Evolutionary conservation across 768 basidiomycete genomes (phyloP).

Genomic region (Gloeostereum incarnatum): DNA sequence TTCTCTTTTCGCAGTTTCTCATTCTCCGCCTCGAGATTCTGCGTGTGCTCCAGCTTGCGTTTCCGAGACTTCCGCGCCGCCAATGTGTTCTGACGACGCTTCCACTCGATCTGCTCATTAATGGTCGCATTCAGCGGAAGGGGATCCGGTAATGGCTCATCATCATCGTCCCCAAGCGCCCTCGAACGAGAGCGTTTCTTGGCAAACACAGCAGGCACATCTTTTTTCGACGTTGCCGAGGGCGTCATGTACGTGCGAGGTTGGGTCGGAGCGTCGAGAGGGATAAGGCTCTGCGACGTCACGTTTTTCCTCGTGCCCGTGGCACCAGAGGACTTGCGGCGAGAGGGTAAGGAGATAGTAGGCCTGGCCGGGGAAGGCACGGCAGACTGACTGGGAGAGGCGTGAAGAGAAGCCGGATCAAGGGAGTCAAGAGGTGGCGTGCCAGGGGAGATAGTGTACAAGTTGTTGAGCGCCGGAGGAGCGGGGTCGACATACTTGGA

Average conservation of each 20-base stretch:
- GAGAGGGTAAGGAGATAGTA: constrained; percentile 10
- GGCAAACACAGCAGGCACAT: constrained; percentile 63
- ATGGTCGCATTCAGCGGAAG: constrained; percentile 37
- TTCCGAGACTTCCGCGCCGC: constrained; percentile 75
- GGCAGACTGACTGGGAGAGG: constrained; percentile 20
- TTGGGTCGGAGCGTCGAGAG: constrained; percentile 75
- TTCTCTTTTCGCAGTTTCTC: constrained; percentile 45
- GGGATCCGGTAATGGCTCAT: constrained; percentile 37
- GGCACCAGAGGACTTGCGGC: constrained; percentile 20
- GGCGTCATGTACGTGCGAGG: constrained; percentile 62
- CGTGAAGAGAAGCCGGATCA: constrained; percentile 19
- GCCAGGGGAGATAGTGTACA: constrained; percentile 42
- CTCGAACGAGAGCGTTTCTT: constrained; percentile 45
- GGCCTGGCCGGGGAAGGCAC: constrained; percentile 11
- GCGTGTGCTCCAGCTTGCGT: constrained; percentile 64
- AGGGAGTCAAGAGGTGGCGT: constrained; percentile 38
- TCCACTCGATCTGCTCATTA: constrained; percentile 64
- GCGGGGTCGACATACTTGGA: not conserved
- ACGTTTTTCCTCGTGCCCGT: constrained; percentile 71
- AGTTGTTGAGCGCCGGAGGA: constrained; percentile 20
- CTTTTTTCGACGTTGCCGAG: constrained; percentile 72
- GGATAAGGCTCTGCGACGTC: constrained; percentile 54
- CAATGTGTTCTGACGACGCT: constrained; percentile 77
- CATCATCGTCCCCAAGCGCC: constrained; percentile 40
- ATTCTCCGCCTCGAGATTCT: constrained; percentile 50